Conservation (phyloP, 441 rosid species). For the Croton laevigatus region DNA sequence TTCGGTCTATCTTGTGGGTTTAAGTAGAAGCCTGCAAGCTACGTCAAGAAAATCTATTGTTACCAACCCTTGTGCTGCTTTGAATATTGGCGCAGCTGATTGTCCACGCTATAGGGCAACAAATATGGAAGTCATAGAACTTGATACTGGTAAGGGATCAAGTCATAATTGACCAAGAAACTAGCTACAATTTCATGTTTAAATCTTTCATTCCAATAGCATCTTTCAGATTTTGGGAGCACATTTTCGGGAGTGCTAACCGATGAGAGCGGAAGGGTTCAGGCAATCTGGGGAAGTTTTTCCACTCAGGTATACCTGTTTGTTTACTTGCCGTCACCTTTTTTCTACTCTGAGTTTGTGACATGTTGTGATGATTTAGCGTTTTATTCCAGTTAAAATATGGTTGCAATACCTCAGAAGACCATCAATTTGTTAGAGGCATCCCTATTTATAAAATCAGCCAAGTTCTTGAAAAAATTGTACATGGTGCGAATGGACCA, state of each 20-base stretch:
- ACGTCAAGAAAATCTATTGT: slow-evolving; percentile 94
- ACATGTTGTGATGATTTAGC: neutral
- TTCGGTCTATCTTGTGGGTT: slow-evolving; percentile 86
- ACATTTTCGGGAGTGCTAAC: slow-evolving; percentile 93
- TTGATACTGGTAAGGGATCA: slow-evolving; percentile 71
- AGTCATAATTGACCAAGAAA: slow-evolving; percentile 2
- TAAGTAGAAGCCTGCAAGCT: slow-evolving; percentile 82
- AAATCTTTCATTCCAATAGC: slow-evolving; percentile 14
- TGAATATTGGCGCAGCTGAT: slow-evolving; percentile 89
- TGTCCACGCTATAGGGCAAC: slow-evolving; percentile 96
- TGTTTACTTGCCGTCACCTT: slow-evolving; percentile 1
- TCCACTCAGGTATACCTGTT: slow-evolving; percentile 73
- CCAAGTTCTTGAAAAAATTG: slow-evolving; percentile 77
- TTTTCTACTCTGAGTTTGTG: slow-evolving; percentile 10
- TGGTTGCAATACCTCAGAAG: slow-evolving; percentile 65
- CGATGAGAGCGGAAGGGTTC: slow-evolving; percentile 88
- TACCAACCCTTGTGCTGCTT: slow-evolving; percentile 88
- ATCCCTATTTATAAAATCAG: slow-evolving; percentile 76
- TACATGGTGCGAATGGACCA: slow-evolving; percentile 70
- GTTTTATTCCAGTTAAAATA: slow-evolving; percentile 59
- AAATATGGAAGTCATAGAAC: slow-evolving; percentile 97
- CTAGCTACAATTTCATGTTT: slow-evolving; percentile 13
- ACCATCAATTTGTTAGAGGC: slow-evolving; percentile 94
- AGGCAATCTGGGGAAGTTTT: slow-evolving; percentile 99
- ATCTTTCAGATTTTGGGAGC: slow-evolving; percentile 89